These are phyloP conservation scores for Yamadazyma atmosphaerica DNA, from an alignment of 1,139 yeast genomes.

Conservation along the genomic window DNA sequence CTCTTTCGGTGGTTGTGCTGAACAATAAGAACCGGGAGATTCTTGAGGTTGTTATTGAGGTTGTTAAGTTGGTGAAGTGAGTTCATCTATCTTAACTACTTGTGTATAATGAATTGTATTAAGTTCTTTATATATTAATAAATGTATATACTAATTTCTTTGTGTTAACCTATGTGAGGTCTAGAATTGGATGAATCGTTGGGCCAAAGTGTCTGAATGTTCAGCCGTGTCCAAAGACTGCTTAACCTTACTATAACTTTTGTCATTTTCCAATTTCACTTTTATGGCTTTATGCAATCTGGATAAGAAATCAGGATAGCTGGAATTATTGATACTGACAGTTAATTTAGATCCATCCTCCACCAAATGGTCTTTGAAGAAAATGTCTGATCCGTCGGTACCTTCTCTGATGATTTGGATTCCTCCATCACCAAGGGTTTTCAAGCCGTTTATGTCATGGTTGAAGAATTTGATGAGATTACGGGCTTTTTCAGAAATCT, in stretches of 20 bases:
- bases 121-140: too few species aligned
- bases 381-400: constrained; percentile 60
- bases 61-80: constrained; percentile 20
- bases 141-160: too few species aligned
- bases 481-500: constrained; percentile 67
- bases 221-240: constrained; percentile 32
- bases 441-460: constrained; percentile 34
- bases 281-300: constrained; percentile 61
- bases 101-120: too few species aligned
- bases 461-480: constrained; percentile 57
- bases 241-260: constrained; percentile 32
- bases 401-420: constrained; percentile 67
- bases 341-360: constrained; percentile 59
- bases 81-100: constrained; percentile 2
- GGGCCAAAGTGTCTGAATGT: constrained; percentile 36
- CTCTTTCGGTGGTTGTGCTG: constrained; percentile 18
- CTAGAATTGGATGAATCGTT: constrained; percentile 39
- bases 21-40: constrained; percentile 18
- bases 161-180: too few species aligned
- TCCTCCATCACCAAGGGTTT: constrained; percentile 35
- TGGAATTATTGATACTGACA: constrained; percentile 38
- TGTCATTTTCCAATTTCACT: constrained; percentile 52
- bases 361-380: constrained; percentile 59
- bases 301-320: constrained; percentile 61
- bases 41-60: constrained; percentile 21